Base-by-base conservation (phyloP, 2,329 filamentous ascomycete species). In the Helminthosporium solani region DNA sequence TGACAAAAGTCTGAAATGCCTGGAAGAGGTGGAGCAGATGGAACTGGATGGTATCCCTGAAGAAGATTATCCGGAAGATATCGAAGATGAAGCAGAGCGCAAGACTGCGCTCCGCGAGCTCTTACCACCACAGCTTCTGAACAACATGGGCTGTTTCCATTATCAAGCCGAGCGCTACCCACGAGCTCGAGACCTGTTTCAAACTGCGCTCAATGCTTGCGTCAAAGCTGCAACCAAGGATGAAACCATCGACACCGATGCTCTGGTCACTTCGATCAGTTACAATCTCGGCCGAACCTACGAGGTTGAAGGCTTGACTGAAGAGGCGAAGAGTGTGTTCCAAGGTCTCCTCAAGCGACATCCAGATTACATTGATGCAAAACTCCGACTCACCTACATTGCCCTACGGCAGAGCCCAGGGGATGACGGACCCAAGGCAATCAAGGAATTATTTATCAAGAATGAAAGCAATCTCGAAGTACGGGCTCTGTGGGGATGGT, bases 61-160 rank as follows among this genome's bases (percentile, higher is more conserved):
- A 15, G 83, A 86, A 9, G 86, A 91, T 2, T 78, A 82, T 15
- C 83, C 88, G 42, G 81, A 86, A 47, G 78, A 56, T 19, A 42
- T 70, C 14, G 66, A 68, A 30, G 60, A 64, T 33, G 61, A 65
- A 28, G 36, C 76, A 2, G 78, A 81, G 23, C 72, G 82, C 46
- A 80, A 81, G 44, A 75, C 75, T 18, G 77, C 79, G 14, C 77
- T 95, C 21, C 85, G 90, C 43, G 88, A 91, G 64, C 78, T 86
- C 47, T 76, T 99, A 1, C 88, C 91, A 1, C 94, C 94, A 3
- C 90, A 96, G 63, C 78, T 97, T 2, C 79, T 99, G 34, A 99
- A 97, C 77, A 99, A 99, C 67, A 95, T 97, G 66, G 94, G 89
- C 4, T 96, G 91, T 70, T 97, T 97, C 72, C 84, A 95, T 57